These are phyloP conservation scores for Fusarium irregulare DNA, from an alignment of 2,329 filamentous ascomycete species.

Conservation along the genomic window DNA sequence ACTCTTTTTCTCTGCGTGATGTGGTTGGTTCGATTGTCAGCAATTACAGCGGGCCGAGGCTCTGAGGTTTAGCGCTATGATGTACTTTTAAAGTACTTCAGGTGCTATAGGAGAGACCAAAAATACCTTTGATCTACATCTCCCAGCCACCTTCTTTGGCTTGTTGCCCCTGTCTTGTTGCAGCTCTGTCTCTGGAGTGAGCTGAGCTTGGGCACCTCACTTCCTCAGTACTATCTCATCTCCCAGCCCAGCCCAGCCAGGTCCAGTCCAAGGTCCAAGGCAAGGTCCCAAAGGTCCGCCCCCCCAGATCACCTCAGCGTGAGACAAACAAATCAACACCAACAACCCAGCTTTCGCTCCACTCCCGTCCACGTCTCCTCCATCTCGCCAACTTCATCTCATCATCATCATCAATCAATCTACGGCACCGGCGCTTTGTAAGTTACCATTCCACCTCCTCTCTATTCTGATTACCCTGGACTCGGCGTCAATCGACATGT, in stretches of 20 bases:
- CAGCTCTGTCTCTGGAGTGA: slow-evolving; percentile 32
- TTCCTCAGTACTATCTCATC: slow-evolving; percentile 32
- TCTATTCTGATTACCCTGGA: slow-evolving; percentile 30
- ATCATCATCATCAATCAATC: slow-evolving; percentile 29
- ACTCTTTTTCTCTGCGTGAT: not conserved
- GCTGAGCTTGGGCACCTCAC: slow-evolving; percentile 38
- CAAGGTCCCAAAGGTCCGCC: slow-evolving; percentile 8
- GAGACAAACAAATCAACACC: slow-evolving; percentile 42
- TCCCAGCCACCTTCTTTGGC: slow-evolving; percentile 35
- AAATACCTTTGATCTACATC: slow-evolving; percentile 24
- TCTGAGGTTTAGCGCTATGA: slow-evolving; percentile 1
- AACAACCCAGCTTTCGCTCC: slow-evolving; percentile 38
- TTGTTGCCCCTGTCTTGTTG: slow-evolving; percentile 30
- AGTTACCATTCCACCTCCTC: slow-evolving; percentile 19
- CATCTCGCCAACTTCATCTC: slow-evolving; percentile 41
- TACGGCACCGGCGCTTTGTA: slow-evolving; percentile 39
- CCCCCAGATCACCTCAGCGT: slow-evolving; percentile 27
- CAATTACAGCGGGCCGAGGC: slow-evolving; percentile 35
- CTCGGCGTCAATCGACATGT: not conserved
- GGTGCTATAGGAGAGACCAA: not conserved
- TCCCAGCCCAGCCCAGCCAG: slow-evolving; percentile 25
- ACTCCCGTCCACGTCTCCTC: slow-evolving; percentile 38
- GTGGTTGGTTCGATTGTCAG: slow-evolving; percentile 30
- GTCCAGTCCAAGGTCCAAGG: slow-evolving; percentile 5
- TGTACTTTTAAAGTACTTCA: slow-evolving; percentile 22